phyloP scores from a whole-genome alignment of 1,284 basidiomycete genomes.

The Golubevia sp. region DNA sequence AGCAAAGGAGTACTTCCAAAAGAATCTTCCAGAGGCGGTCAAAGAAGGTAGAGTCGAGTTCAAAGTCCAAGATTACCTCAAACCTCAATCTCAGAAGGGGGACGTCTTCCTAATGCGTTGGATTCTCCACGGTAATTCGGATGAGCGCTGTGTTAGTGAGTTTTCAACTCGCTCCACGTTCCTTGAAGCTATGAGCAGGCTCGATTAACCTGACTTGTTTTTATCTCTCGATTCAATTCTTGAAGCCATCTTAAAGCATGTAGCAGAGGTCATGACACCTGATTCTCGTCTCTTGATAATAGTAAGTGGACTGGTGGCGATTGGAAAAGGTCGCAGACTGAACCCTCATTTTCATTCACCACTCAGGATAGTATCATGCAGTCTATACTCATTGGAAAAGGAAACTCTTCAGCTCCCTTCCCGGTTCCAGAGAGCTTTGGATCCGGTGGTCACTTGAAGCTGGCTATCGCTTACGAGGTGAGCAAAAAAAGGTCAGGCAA shows the following conservation, averaged over 20 bases:
- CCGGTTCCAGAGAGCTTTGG: background rate
- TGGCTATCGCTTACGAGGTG: background rate
- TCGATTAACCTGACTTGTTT: no score
- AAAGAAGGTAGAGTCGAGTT: constrained; percentile 14
- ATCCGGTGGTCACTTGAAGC: background rate
- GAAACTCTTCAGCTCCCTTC: background rate
- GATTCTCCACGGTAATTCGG: constrained; percentile 20
- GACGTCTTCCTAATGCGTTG: constrained; percentile 16
- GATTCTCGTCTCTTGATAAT: constrained; percentile 18
- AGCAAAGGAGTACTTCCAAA: constrained; percentile 15
- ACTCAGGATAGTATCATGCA: no score
- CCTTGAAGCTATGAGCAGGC: no score
- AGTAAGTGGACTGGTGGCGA: no score
- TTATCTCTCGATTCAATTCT: no score
- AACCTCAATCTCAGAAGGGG: constrained; percentile 5
- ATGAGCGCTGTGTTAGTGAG: no score
- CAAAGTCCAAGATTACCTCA: constrained; percentile 14
- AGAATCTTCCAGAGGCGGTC: constrained; percentile 16
- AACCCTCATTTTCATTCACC: no score
- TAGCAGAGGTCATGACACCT: constrained; percentile 13
- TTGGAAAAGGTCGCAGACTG: no score
- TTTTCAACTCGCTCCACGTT: no score
- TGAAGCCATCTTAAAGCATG: constrained; percentile 18
- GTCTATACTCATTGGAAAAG: no score
- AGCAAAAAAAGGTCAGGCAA: no score